phyloP scores from a whole-genome alignment of 2,329 filamentous ascomycete species.

The Hortaea werneckii region DNA sequence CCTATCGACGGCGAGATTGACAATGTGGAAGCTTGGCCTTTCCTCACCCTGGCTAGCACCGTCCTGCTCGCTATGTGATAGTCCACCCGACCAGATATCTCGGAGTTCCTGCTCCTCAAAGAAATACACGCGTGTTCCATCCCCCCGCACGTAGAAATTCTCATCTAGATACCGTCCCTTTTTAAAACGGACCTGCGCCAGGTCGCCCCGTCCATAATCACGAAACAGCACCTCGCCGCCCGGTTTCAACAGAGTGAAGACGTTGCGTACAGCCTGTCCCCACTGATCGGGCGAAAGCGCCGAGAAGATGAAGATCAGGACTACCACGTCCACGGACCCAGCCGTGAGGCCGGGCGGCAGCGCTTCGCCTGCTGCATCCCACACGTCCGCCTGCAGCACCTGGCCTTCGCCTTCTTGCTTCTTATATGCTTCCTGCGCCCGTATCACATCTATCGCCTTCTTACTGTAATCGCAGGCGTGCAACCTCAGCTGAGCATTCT shows the following conservation, averaged over 20 bases:
- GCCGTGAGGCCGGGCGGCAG: slow-evolving; percentile 69
- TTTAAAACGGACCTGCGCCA: slow-evolving; percentile 94
- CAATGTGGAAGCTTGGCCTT: slow-evolving; percentile 48
- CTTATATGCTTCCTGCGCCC: slow-evolving; percentile 66
- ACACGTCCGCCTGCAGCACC: slow-evolving; percentile 79
- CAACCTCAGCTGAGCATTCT: slow-evolving; percentile 70
- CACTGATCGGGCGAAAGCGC: slow-evolving; percentile 79
- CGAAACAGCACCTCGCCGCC: slow-evolving; percentile 91
- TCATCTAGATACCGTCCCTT: slow-evolving; percentile 89
- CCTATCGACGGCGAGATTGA: slow-evolving; percentile 74
- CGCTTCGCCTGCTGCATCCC: slow-evolving; percentile 65
- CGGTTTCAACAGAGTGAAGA: slow-evolving; percentile 74
- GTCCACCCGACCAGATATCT: slow-evolving; percentile 54
- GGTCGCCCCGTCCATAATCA: slow-evolving; percentile 89
- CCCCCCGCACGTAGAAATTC: slow-evolving; percentile 93
- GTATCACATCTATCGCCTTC: slow-evolving; percentile 88
- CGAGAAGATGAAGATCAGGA: slow-evolving; percentile 97
- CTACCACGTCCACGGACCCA: slow-evolving; percentile 77
- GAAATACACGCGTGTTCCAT: slow-evolving; percentile 95
- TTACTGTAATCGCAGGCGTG: slow-evolving; percentile 96
- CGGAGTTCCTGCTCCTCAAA: slow-evolving; percentile 80
- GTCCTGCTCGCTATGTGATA: slow-evolving; percentile 9
- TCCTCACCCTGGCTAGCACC: slow-evolving; percentile 6
- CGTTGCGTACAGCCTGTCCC: slow-evolving; percentile 69
- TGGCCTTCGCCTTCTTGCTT: slow-evolving; percentile 21